These are phyloP conservation scores for Selaginella tamariscina DNA, from an alignment of 75 land plant species.

Conservation along the genomic window DNA sequence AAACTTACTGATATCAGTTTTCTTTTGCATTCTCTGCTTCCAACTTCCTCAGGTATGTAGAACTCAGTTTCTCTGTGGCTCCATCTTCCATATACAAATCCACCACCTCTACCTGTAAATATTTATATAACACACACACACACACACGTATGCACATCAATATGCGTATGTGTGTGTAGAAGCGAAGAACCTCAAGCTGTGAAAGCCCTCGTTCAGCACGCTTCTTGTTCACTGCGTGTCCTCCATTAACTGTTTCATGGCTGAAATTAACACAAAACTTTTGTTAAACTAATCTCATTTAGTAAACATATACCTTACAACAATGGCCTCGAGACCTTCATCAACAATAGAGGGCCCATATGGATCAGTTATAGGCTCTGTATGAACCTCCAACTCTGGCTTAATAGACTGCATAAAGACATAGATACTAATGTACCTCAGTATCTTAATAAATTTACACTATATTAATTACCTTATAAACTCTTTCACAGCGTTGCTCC, in stretches of 20 bases:
- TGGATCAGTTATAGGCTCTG: constrained; percentile 73
- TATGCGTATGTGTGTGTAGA: not conserved
- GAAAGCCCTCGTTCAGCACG: constrained; percentile 65
- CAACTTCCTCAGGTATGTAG: constrained; percentile 33
- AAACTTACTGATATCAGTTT: too few relatives aligned
- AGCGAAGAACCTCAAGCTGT: constrained; percentile 37
- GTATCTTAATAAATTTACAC: too few relatives aligned
- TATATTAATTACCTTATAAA: constrained; percentile 44
- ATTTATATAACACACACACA: not conserved
- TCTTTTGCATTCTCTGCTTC: constrained; percentile 26
- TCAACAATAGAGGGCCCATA: constrained; percentile 88
- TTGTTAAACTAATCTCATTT: too few relatives aligned
- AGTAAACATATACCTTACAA: constrained; percentile 55
- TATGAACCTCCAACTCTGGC: constrained; percentile 48
- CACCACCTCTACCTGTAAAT: constrained; percentile 47
- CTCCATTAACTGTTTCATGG: constrained; percentile 65
- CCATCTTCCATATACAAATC: constrained; percentile 36
- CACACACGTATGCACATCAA: not conserved
- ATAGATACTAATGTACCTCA: too few relatives aligned
- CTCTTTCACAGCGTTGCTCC: constrained; percentile 52
- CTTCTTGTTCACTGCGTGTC: constrained; percentile 55
- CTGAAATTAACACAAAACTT: constrained; percentile 26
- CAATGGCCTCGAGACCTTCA: constrained; percentile 62
- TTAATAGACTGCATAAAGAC: constrained; percentile 50
- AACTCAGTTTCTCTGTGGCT: constrained; percentile 31